These are phyloP conservation scores for Boletellus emodensis DNA, from an alignment of 768 basidiomycete species.

Conservation along the genomic window DNA sequence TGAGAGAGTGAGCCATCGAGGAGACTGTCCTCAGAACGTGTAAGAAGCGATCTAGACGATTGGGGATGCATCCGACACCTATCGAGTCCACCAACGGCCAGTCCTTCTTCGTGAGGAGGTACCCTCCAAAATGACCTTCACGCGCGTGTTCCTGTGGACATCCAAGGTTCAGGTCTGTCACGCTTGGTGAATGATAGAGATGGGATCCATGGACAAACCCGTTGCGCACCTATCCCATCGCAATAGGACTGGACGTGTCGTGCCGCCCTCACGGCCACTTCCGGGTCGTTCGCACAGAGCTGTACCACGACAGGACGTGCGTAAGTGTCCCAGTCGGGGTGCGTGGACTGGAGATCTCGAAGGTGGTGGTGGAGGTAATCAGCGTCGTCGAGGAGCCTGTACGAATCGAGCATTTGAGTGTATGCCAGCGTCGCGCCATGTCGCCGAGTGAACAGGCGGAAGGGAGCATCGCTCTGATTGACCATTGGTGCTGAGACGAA, in stretches of 20 bases:
- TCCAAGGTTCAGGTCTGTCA: slow-evolving; percentile 72
- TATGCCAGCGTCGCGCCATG: slow-evolving; percentile 67
- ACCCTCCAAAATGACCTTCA: slow-evolving; percentile 68
- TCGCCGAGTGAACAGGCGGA: slow-evolving; percentile 55
- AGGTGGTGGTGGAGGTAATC: slow-evolving; percentile 64
- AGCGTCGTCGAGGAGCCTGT: slow-evolving; percentile 55
- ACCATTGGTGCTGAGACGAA: slow-evolving; percentile 73
- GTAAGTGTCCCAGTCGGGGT: slow-evolving; percentile 14
- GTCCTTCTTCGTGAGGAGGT: slow-evolving; percentile 68
- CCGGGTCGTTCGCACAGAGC: slow-evolving; percentile 68
- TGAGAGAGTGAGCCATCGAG: slow-evolving; percentile 57
- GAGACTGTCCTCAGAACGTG: slow-evolving; percentile 44
- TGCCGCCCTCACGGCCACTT: slow-evolving; percentile 56
- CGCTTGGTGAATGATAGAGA: slow-evolving; percentile 9
- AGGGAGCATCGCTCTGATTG: slow-evolving; percentile 75
- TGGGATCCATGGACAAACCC: neutral
- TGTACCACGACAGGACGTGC: slow-evolving; percentile 62
- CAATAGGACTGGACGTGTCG: slow-evolving; percentile 55
- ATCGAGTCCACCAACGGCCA: slow-evolving; percentile 66
- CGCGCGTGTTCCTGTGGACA: slow-evolving; percentile 72
- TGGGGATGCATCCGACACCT: slow-evolving; percentile 36
- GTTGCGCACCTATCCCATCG: slow-evolving; percentile 65
- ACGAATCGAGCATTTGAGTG: slow-evolving; percentile 74
- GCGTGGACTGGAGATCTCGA: slow-evolving; percentile 44
- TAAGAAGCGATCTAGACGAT: neutral